phyloP scores from a whole-genome alignment of 1,139 yeast species.

The Debaryomyces nepalensis region DNA sequence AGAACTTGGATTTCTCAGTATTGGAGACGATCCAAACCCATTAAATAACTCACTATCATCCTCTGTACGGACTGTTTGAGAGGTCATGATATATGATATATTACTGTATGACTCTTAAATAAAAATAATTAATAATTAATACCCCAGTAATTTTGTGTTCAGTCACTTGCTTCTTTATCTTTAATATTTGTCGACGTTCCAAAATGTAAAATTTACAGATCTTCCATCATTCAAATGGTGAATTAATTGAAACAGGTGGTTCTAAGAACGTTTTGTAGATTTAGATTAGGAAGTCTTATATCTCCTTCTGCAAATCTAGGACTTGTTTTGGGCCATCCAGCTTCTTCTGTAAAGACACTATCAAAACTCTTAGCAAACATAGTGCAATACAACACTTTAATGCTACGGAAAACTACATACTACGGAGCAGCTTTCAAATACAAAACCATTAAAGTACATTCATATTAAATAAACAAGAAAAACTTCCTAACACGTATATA shows the following conservation, averaged over 20 bases:
- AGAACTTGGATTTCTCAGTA: constrained; percentile 30
- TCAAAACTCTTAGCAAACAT: too few species aligned
- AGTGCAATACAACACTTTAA: too few species aligned
- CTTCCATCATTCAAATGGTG: too few species aligned
- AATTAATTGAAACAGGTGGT: too few species aligned
- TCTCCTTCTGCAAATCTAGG: too few species aligned
- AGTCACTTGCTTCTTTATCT: constrained; percentile 9
- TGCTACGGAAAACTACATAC: background rate
- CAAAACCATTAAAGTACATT: constrained; percentile 26
- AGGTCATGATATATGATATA: constrained; percentile 2
- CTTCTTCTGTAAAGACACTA: too few species aligned
- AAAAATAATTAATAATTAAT: constrained; percentile 1
- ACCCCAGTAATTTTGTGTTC: constrained; percentile 11
- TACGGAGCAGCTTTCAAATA: constrained; percentile 4
- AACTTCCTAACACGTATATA: constrained; percentile 59
- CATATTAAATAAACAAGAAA: constrained; percentile 27
- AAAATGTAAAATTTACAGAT: background rate
- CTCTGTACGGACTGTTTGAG: constrained; percentile 26
- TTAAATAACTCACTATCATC: constrained; percentile 42
- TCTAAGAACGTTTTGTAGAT: too few species aligned
- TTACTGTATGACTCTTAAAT: background rate
- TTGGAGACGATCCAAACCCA: constrained; percentile 46
- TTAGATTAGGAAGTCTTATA: too few species aligned
- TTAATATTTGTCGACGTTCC: constrained; percentile 1
- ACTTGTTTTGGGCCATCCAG: too few species aligned